Evolutionary conservation across 176 grass and related monocot genomes (phyloP).

Genomic region (Rhipidocladum racemiflorum): DNA sequence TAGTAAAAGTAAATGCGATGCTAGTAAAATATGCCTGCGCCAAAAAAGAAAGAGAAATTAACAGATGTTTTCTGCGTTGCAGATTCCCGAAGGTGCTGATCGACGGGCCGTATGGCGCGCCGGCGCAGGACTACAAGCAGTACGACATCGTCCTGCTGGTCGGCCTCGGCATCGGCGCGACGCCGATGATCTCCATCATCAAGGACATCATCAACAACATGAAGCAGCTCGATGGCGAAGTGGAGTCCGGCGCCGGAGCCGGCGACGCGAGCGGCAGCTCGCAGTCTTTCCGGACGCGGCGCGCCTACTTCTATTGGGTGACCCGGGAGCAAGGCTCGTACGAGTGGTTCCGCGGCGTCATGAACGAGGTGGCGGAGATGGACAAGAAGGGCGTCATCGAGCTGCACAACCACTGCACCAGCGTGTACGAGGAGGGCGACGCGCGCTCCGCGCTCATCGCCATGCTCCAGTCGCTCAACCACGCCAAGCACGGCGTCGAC

Average conservation of each 20-base stretch:
- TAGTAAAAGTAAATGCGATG: neutral
- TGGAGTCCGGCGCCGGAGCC: neutral
- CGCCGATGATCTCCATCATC: slow-evolving; percentile 93
- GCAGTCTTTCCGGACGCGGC: slow-evolving; percentile 57
- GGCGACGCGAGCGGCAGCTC: neutral
- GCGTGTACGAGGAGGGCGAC: slow-evolving; percentile 95
- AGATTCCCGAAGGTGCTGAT: slow-evolving; percentile 84
- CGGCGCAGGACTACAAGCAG: slow-evolving; percentile 94
- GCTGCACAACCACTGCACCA: slow-evolving; percentile 93
- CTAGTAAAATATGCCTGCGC: neutral
- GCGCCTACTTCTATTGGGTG: slow-evolving; percentile 95
- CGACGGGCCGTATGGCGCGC: slow-evolving; percentile 84
- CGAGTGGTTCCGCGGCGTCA: slow-evolving; percentile 90
- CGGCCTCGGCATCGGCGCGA: slow-evolving; percentile 82
- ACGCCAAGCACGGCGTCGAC: slow-evolving; percentile 78
- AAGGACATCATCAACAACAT: slow-evolving; percentile 97
- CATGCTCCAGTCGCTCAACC: slow-evolving; percentile 94
- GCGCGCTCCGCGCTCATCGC: slow-evolving; percentile 81
- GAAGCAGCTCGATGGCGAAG: slow-evolving; percentile 38
- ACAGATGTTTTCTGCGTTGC: neutral
- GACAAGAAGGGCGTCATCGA: slow-evolving; percentile 81
- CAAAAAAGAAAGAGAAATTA: neutral
- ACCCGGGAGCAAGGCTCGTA: slow-evolving; percentile 89
- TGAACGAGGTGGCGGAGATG: slow-evolving; percentile 75
- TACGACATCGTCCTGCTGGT: slow-evolving; percentile 85